Conservation (phyloP, 2,329 filamentous ascomycete species). For the Eutypella sp. region DNA sequence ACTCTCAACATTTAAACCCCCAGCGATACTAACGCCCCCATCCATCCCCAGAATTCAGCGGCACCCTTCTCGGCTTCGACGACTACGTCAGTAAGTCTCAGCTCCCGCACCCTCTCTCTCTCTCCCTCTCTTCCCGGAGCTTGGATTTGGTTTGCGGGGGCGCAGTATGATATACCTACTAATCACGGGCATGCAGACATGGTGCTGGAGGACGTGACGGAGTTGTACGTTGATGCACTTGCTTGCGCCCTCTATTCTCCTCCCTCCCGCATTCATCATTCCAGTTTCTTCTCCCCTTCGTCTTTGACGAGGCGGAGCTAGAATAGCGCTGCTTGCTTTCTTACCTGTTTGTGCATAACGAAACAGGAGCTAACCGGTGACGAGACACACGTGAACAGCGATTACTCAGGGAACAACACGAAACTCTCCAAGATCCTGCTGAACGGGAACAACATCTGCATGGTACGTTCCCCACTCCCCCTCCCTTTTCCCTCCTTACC, state of each 20-base stretch:
- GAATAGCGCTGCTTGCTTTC: background rate
- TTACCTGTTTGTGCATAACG: no score
- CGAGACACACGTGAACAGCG: slow-evolving; percentile 48
- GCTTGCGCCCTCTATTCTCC: background rate
- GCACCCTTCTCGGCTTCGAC: slow-evolving; percentile 91
- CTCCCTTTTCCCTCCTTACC: background rate
- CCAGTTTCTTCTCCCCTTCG: no score
- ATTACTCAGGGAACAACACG: slow-evolving; percentile 81
- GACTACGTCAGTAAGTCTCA: slow-evolving; percentile 94
- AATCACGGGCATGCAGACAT: slow-evolving; percentile 61
- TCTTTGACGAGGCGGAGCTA: background rate
- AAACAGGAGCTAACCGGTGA: background rate
- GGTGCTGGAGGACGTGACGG: slow-evolving; percentile 95
- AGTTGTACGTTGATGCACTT: no score
- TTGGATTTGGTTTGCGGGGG: no score
- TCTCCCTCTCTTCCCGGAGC: background rate
- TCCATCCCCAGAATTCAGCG: slow-evolving; percentile 74
- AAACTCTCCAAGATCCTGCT: slow-evolving; percentile 92
- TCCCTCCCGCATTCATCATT: no score
- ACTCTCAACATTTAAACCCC: no score
- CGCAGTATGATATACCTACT: background rate
- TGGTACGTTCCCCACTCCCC: slow-evolving; percentile 57
- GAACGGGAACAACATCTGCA: slow-evolving; percentile 99
- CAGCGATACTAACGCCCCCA: no score
- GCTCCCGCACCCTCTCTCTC: slow-evolving; percentile 1